These are phyloP conservation scores for Gyrodon lividus DNA, from an alignment of 768 basidiomycete genomes.

Conservation along the genomic window DNA sequence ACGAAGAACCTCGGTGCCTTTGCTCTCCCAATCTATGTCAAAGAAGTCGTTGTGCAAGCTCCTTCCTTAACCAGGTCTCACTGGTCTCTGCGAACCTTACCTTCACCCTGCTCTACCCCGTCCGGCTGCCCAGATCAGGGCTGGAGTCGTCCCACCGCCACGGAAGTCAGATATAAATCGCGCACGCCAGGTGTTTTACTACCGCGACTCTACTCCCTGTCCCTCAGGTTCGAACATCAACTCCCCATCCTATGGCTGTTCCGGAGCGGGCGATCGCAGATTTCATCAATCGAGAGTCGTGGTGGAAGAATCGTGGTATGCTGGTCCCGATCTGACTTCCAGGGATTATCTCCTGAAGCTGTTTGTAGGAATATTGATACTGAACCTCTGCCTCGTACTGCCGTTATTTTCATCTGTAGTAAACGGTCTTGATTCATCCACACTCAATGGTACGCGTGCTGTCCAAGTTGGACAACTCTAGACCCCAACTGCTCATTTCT, in stretches of 20 bases:
- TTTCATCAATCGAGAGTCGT: conserved; percentile 56
- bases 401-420: conserved; percentile 64
- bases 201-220: background rate
- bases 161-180: background rate
- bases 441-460: conserved; percentile 46
- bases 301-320: conserved; percentile 63
- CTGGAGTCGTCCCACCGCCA: too few species aligned
- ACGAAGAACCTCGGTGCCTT: too few species aligned
- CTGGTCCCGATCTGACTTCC: background rate
- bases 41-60: too few species aligned
- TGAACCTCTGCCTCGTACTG: conserved; percentile 59
- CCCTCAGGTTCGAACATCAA: background rate
- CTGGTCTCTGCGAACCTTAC: too few species aligned
- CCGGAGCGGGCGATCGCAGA: conserved; percentile 57
- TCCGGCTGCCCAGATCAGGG: too few species aligned
- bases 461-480: background rate
- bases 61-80: too few species aligned
- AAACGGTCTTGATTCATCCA: conserved; percentile 70
- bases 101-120: too few species aligned
- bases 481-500: background rate
- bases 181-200: background rate
- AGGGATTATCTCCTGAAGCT: background rate
- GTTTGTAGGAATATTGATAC: conserved; percentile 48
- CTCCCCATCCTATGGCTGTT: conserved; percentile 26
- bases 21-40: too few species aligned